These are phyloP conservation scores for Sporobolomyces roseus DNA, from an alignment of 768 basidiomycete species.

Conservation along the genomic window DNA sequence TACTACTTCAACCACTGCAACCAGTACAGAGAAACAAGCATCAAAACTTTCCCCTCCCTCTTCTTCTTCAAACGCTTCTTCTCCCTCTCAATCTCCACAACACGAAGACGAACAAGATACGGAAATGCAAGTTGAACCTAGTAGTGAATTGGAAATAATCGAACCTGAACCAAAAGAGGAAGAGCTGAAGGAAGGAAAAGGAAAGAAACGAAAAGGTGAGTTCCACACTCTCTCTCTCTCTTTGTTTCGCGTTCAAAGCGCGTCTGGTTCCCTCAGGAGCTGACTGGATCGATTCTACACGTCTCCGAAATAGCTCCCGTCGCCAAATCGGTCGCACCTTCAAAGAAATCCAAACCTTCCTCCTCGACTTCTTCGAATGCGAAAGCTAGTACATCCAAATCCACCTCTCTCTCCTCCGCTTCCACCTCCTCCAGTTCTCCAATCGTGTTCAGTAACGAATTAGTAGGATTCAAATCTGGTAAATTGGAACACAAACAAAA, in stretches of 20 bases:
- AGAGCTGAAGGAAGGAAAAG: background rate
- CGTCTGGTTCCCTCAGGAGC: too few species aligned
- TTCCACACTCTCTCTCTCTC: background rate
- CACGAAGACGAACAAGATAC: background rate
- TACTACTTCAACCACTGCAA: background rate
- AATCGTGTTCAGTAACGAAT: background rate
- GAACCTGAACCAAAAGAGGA: background rate
- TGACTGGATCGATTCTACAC: too few species aligned
- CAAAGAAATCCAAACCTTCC: conserved; percentile 4
- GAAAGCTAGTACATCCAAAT: background rate
- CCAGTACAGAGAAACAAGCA: conserved; percentile 1
- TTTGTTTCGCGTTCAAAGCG: background rate
- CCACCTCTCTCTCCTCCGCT: background rate
- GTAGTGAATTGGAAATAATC: background rate
- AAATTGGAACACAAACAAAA: conserved; percentile 42
- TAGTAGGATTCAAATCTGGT: conserved; percentile 23
- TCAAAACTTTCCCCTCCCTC: background rate
- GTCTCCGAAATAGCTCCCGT: background rate
- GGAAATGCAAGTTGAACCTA: background rate
- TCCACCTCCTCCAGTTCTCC: background rate
- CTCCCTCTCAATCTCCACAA: background rate
- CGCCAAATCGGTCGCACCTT: background rate
- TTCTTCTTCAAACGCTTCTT: background rate
- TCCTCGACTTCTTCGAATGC: conserved; percentile 2
- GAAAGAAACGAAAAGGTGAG: conserved; percentile 11